A percentile compares a stretch with the other conserved stretches of the same genome.
phyloP scores from a whole-genome alignment of 2,329 filamentous ascomycete genomes.

The Fusarium tjaetaba region DNA sequence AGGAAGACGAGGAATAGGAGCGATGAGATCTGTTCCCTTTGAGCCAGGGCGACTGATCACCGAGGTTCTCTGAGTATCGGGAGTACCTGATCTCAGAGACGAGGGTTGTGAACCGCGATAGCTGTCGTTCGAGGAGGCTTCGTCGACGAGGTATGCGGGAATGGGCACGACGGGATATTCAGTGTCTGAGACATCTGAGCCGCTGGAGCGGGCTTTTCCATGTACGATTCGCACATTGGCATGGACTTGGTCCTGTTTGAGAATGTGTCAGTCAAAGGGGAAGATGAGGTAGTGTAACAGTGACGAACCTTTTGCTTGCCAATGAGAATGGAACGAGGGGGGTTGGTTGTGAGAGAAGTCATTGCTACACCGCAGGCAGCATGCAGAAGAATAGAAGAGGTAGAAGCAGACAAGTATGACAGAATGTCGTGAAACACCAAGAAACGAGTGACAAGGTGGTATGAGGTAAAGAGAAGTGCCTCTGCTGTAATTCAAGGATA shows the following conservation, averaged over 20 bases:
- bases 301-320: not conserved
- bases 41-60: not conserved
- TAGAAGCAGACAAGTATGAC: no score
- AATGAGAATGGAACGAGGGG: not conserved
- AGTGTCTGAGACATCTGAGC: not conserved
- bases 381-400: not conserved
- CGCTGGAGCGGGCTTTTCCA: not conserved
- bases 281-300: not conserved
- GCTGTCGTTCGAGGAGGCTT: not conserved
- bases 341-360: rapidly evolving
- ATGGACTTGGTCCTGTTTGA: not conserved
- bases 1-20: not conserved
- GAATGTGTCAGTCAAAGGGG: rapidly evolving
- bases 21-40: not conserved
- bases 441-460: not conserved
- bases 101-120: not conserved
- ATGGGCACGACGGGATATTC: not conserved
- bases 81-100: not conserved
- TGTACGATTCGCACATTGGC: not conserved
- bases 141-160: not conserved
- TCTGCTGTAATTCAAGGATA: not conserved
- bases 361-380: not conserved
- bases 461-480: not conserved
- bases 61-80: not conserved
- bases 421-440: not conserved